These are phyloP conservation scores for Neurospora sp. DNA, from an alignment of 2,329 filamentous ascomycete species.

Conservation along the genomic window DNA sequence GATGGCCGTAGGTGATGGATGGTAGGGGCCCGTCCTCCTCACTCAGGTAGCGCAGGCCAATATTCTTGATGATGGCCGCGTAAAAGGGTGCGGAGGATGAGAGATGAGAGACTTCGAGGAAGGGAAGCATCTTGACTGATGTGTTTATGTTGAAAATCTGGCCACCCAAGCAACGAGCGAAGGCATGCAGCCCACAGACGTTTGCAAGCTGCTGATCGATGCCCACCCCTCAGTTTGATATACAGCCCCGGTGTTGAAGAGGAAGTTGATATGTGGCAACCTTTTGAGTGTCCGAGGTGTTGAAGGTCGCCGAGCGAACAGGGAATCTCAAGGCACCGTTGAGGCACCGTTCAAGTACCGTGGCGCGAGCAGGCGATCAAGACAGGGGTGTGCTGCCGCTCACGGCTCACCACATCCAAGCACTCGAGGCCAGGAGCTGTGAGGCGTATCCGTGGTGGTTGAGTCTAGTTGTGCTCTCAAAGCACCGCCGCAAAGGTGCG, in stretches of 20 bases:
- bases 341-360: background rate
- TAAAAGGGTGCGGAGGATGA: slow-evolving; percentile 78
- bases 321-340: background rate
- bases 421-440: background rate
- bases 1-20: slow-evolving; percentile 34
- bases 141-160: slow-evolving; percentile 1
- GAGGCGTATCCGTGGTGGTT: background rate
- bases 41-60: slow-evolving; percentile 63
- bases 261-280: background rate
- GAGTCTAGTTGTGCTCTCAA: background rate
- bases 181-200: background rate
- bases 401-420: background rate
- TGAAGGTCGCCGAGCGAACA: background rate
- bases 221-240: background rate
- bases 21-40: slow-evolving; percentile 20
- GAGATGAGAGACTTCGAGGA: slow-evolving; percentile 62
- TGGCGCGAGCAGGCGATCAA: background rate
- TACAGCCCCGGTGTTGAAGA: background rate
- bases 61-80: slow-evolving; percentile 64
- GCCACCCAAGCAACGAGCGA: background rate
- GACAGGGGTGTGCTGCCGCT: background rate
- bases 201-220: background rate
- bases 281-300: background rate
- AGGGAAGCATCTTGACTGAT: slow-evolving; percentile 31
- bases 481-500: background rate